Evolutionary conservation across 768 basidiomycete species (phyloP).

Genomic region (Naganishia antarctica): DNA sequence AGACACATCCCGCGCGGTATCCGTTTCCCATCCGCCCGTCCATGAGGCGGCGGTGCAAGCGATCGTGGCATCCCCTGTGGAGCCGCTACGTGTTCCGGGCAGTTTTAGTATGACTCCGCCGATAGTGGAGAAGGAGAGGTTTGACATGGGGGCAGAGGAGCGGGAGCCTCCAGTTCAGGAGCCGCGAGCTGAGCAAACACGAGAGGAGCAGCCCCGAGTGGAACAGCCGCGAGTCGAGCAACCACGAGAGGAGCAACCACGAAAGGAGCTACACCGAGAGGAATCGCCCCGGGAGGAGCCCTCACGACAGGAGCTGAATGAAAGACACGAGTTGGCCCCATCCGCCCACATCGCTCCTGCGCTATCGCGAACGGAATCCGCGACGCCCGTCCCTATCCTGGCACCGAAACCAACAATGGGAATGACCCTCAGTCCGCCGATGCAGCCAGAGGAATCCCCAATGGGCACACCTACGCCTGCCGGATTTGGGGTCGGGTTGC

Average conservation of each 20-base stretch:
- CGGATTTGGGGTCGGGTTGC: not conserved
- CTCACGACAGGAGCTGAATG: too few species aligned
- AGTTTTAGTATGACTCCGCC: not conserved
- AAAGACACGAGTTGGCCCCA: not conserved
- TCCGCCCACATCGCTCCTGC: not conserved
- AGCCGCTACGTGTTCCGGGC: constrained; percentile 8
- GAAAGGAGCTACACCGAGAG: too few species aligned
- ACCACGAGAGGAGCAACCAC: too few species aligned
- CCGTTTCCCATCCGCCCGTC: not conserved
- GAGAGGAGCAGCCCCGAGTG: too few species aligned
- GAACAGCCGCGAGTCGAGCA: too few species aligned
- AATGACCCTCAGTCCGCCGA: constrained; percentile 6
- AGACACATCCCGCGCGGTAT: not conserved
- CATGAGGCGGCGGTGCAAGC: not conserved
- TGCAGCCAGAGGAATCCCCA: constrained; percentile 19
- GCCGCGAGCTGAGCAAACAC: too few species aligned
- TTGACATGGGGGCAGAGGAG: too few species aligned
- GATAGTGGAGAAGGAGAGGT: too few species aligned
- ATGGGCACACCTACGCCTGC: constrained; percentile 22
- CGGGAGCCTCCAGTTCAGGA: too few species aligned
- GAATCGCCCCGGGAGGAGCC: too few species aligned
- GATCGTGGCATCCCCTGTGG: not conserved
- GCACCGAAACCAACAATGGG: not conserved
- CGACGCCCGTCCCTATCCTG: not conserved
- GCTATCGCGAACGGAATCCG: not conserved